Percentiles rank a stretch among this genome's conserved stretches.
Conservation (phyloP, 441 rosid species). For the Bruguiera hainesii region DNA sequence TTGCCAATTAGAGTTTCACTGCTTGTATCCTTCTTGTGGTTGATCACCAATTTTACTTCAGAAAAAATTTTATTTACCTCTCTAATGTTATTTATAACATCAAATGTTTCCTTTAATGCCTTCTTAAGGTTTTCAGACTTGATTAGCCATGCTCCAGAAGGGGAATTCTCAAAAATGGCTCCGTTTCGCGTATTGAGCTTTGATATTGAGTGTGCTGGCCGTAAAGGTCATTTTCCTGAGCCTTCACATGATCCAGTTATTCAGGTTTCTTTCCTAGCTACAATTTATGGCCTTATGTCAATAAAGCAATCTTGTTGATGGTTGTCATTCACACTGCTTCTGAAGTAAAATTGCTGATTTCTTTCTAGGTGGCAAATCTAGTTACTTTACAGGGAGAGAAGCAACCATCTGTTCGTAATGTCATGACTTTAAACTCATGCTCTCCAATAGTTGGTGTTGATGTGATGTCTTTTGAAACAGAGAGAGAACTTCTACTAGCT, state of each 20-base stretch:
- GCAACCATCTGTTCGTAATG: conserved; percentile 85
- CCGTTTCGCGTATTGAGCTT: conserved; percentile 97
- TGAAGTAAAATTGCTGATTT: conserved; percentile 19
- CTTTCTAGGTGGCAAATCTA: conserved; percentile 85
- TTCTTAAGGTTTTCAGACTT: conserved; percentile 63
- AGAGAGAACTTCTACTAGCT: conserved; percentile 86
- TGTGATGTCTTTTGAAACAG: conserved; percentile 88
- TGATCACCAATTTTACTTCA: conserved; percentile 9
- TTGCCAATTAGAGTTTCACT: conserved; percentile 90
- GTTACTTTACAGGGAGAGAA: conserved; percentile 93
- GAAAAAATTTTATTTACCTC: conserved; percentile 16
- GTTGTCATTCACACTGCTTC: conserved; percentile 15
- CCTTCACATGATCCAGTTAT: conserved; percentile 96
- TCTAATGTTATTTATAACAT: conserved; percentile 9
- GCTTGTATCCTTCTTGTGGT: conserved; percentile 70
- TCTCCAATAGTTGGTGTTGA: conserved; percentile 91
- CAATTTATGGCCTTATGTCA: conserved; percentile 12
- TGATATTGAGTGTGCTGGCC: conserved; percentile 99
- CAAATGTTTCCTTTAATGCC: conserved; percentile 37
- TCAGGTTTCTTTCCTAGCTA: conserved; percentile 52
- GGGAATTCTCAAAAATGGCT: conserved; percentile 97
- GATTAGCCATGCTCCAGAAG: conserved; percentile 88
- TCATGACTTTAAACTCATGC: conserved; percentile 93
- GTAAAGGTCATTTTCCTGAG: conserved; percentile 99
- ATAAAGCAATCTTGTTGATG: conserved; percentile 13